phyloP scores from a whole-genome alignment of 169 alveolate genomes.

The Eimeria acervulina region DNA sequence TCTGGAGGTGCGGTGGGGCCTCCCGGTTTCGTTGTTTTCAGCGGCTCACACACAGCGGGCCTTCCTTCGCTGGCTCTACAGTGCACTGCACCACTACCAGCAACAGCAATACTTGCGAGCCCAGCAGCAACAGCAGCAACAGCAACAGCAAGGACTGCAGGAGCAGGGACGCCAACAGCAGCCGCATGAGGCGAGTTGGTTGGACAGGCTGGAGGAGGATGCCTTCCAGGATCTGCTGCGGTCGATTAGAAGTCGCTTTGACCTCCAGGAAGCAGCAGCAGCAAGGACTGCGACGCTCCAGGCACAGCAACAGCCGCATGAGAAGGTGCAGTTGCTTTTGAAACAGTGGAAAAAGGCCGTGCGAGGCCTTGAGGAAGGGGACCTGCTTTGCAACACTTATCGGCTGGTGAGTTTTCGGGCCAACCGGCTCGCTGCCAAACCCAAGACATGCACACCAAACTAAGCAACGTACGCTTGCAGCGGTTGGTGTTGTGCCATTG shows the following conservation, averaged over 20 bases:
- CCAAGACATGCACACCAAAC: background rate
- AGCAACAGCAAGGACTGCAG: background rate
- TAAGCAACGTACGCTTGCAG: background rate
- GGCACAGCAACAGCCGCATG: constrained; percentile 53
- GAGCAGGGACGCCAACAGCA: constrained; percentile 2
- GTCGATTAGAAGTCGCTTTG: constrained; percentile 30
- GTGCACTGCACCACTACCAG: constrained; percentile 45
- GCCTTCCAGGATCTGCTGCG: constrained; percentile 45
- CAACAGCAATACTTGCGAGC: constrained; percentile 14
- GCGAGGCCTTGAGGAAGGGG: background rate
- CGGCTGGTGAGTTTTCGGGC: constrained; percentile 30
- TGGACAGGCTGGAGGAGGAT: constrained; percentile 14
- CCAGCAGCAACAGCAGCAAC: constrained; percentile 49
- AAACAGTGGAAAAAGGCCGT: background rate
- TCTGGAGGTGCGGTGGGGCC: constrained; percentile 69
- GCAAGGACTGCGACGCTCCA: constrained; percentile 24
- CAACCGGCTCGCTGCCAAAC: background rate
- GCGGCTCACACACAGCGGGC: constrained; percentile 31
- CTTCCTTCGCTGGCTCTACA: constrained; percentile 53
- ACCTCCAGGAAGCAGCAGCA: constrained; percentile 68
- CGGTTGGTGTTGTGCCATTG: constrained; percentile 20
- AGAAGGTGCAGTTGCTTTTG: constrained; percentile 38
- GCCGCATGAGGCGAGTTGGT: background rate
- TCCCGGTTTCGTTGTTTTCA: constrained; percentile 40
- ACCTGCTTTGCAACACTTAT: constrained; percentile 48